Base-by-base conservation (phyloP, 495 filamentous ascomycete species). In the Bombardia bombarda region DNA sequence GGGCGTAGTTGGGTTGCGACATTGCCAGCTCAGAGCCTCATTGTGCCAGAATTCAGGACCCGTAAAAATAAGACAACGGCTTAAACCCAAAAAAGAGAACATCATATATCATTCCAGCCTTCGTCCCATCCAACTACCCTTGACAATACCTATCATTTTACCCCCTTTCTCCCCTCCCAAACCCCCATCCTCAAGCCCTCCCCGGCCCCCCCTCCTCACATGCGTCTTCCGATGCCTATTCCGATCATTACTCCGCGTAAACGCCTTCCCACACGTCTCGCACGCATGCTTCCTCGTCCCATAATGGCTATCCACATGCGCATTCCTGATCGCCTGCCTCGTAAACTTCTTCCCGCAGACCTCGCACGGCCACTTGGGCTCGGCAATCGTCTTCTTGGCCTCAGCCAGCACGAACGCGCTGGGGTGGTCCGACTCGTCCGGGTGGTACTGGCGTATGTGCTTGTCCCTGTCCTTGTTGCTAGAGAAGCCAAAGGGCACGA, bases 261-360 rank as follows among this genome's bases (percentile, higher is more conserved):
- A 59, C 17, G 38, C 43, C 43, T 56, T 59, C 13, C 46, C 48
- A 22, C 56, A 59, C 16, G 38, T 36, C 60, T 37, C 62, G 56
- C 71, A 74, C 8, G 66, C 61, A 49, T 66, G 71, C 2, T 65
- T 66, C 8, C 66, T 59, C 46, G 71, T 65, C 36, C 67, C 68
- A 24, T 63, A 69, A 55, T 74, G 70, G 16, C 65, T 73, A 40
- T 65, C 61, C 21, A 71, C 44, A 47, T 74, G 71, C 0, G 61
- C 68, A 23, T 66, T 62, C 16, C 64, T 60, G 43, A 69, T 74
- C 46, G 65, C 63, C 26, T 63, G 64, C 32, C 71, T 62, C 4
- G 70, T 72, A 58, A 74, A 74, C 32, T 56, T 56, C 56, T 70
- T 72, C 17, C 57, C 51, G 48, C 71, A 74, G 31, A 67, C 48